Conservation (phyloP, 352 stramenopile genomes). For the Globisporangium yorkense region DNA sequence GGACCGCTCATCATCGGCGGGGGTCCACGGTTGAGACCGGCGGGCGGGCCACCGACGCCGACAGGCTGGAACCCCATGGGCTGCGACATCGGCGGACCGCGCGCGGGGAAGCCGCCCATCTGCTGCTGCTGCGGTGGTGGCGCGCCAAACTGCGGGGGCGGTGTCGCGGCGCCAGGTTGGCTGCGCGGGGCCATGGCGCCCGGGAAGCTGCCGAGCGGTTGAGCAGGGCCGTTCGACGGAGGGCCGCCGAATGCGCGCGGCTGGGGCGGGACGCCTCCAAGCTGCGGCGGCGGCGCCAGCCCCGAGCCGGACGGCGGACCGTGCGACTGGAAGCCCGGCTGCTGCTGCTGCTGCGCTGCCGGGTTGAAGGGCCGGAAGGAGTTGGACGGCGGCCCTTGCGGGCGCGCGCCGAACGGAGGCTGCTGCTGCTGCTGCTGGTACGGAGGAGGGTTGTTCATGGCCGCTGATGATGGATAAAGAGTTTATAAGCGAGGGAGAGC, state of each 20-base stretch:
- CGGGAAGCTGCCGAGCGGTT: conserved; percentile 14
- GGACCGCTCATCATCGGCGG: conserved; percentile 28
- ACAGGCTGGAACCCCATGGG: conserved; percentile 12
- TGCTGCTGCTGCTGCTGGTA: conserved; percentile 22
- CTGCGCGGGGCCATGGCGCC: conserved; percentile 12
- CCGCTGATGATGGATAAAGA: background rate
- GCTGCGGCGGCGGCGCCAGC: conserved; percentile 9
- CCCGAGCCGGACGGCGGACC: conserved; percentile 10
- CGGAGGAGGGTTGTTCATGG: conserved; percentile 30
- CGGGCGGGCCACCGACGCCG: conserved; percentile 1
- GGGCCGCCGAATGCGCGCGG: conserved; percentile 14
- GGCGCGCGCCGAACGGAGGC: conserved; percentile 40
- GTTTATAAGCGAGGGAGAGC: background rate
- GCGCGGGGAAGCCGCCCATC: conserved; percentile 10
- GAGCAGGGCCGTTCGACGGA: conserved; percentile 16
- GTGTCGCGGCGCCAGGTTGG: conserved; percentile 10
- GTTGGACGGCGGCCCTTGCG: conserved; percentile 25
- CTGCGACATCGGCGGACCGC: conserved; percentile 17
- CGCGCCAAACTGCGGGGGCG: conserved; percentile 13
- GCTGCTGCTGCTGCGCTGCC: conserved; percentile 29
- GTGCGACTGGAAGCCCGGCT: conserved; percentile 15
- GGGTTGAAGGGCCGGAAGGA: conserved; percentile 71
- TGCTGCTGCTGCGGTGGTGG: conserved; percentile 6
- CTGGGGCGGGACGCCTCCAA: conserved; percentile 5
- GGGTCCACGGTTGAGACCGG: conserved; percentile 9